Base-by-base conservation (phyloP, 495 filamentous ascomycete genomes). In the Annulohypoxylon stygium region DNA sequence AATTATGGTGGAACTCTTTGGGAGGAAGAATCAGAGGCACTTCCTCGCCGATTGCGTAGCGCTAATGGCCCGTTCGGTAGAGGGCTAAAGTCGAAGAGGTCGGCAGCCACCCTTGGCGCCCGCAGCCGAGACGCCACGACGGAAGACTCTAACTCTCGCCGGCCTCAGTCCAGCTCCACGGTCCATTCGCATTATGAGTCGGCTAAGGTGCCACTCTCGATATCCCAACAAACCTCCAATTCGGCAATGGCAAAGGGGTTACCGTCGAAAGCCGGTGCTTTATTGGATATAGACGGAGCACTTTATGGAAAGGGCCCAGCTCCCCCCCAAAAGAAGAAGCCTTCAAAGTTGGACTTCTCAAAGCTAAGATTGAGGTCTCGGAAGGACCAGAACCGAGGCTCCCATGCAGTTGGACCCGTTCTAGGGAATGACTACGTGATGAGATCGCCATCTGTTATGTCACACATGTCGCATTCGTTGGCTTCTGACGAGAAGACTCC, bases 201-300 rank as follows among this genome's bases (percentile, higher is more conserved):
- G 59, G 66, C 80, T 18, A 86, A 84, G 57, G 78, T 83, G 33
- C 86, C 86, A 34, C 79, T 87, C 3, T 76, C 85, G 11, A 85
- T 87, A 69, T 88, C 86, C 6, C 85, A 87, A 64, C 86, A 88
- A 70, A 88, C 86, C 8, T 86, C 85, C 0, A 84, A 78, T 62
- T 87, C 86, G 16, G 84, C 85, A 39, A 86, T 88, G 80, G 81
- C 85, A 9, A 88, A 86, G 71, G 85, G 84, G 6, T 77, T 85
- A 4, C 84, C 85, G 6, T 71, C 80, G 18, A 85, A 85, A 75
- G 81, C 76, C 12, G 71, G 80, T n/a, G 64, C 77, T 25, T 77
- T 82, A 34, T 77, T 81, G 50, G 83, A 83, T 79, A 83, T 83
- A 33, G 83, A 83, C 43, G 81, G 74, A 8, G 36, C 50, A 2